Evolutionary conservation across 768 basidiomycete species (phyloP).

Genomic region (Tylopilus balloui): DNA sequence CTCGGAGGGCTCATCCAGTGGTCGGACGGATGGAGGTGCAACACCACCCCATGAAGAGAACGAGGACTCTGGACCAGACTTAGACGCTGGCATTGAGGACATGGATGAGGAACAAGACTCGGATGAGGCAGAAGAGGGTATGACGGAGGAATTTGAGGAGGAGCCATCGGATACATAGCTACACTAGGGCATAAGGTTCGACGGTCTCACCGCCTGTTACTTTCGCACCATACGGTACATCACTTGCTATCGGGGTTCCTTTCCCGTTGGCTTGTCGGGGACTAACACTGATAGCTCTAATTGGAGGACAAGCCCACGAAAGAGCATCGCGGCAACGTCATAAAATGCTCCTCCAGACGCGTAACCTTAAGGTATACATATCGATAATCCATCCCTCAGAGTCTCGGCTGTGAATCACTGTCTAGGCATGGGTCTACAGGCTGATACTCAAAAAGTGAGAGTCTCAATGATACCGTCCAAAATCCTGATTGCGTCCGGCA

Average conservation of each 20-base stretch:
- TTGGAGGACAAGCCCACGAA: no score
- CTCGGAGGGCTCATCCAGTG: slow-evolving; percentile 32
- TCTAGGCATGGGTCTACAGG: not conserved
- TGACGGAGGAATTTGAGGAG: slow-evolving; percentile 52
- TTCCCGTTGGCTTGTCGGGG: not conserved
- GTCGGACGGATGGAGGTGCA: slow-evolving; percentile 28
- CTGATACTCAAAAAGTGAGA: slow-evolving; percentile 50
- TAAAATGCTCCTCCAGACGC: no score
- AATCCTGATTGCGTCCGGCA: slow-evolving; percentile 82
- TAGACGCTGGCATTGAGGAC: slow-evolving; percentile 39
- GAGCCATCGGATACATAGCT: slow-evolving; percentile 33
- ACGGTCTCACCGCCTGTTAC: not conserved
- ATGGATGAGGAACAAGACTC: slow-evolving; percentile 42
- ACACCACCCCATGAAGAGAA: slow-evolving; percentile 35
- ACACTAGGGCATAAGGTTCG: not conserved
- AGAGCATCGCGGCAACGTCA: no score
- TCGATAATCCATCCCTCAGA: not conserved
- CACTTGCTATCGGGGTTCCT: not conserved
- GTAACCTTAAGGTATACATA: slow-evolving; percentile 1
- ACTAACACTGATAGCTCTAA: no score
- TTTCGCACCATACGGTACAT: not conserved
- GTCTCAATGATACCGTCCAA: slow-evolving; percentile 84
- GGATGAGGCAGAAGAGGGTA: slow-evolving; percentile 40
- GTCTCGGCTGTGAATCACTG: not conserved
- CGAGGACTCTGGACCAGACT: slow-evolving; percentile 37